Evolutionary conservation across 441 rosid species (phyloP), one percentile per base, ranked within the genome.

Genomic region (Kokia cookei): DNA sequence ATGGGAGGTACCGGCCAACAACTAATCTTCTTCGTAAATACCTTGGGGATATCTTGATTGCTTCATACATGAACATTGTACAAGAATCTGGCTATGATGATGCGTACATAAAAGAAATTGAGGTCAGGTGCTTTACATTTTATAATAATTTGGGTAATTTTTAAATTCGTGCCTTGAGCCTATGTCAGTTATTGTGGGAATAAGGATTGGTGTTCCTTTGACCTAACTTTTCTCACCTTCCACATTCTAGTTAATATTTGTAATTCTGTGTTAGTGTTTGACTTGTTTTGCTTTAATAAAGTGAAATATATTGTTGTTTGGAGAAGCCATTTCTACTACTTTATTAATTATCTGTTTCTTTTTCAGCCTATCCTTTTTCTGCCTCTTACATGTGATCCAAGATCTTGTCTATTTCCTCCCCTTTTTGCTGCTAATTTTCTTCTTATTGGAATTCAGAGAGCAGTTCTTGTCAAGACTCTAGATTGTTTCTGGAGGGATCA

Each of bases 401-500:
- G 61, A 51, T 51, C 72, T 69, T 69, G 27, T 29, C 13, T 29
- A 50, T 68, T 6, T 35, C 29, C 61, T 69, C 8, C 14, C 17
- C 7, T 37, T 69, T 69, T 17, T 32, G 32, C 62, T 54, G 61
- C 73, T 73, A 63, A 63, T 65, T 45, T 43, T 74, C 40, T n/a
- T 47, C 37, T 74, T 75, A 19, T 61, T 75, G 74, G 61, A 64
- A 73, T 83, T 65, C 83, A 91, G 99, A 91, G 90, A 89, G 89
- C 94, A 62, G 96, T 95, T 79, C 96, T 93, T 68, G 84, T 93
- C 78, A 90, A 95, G 85, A 89, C 93, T 35, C 84, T 93, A 37
- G 98, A 95, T 83, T 90, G 87, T 73, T 95, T 87, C 83, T 93
- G 99, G 98, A 89, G 93, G 80, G 97, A 95, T 80, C 98, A 95